Evolutionary conservation across 2,329 filamentous ascomycete genomes (phyloP).

Genomic region (Domatiomyces globalis): DNA sequence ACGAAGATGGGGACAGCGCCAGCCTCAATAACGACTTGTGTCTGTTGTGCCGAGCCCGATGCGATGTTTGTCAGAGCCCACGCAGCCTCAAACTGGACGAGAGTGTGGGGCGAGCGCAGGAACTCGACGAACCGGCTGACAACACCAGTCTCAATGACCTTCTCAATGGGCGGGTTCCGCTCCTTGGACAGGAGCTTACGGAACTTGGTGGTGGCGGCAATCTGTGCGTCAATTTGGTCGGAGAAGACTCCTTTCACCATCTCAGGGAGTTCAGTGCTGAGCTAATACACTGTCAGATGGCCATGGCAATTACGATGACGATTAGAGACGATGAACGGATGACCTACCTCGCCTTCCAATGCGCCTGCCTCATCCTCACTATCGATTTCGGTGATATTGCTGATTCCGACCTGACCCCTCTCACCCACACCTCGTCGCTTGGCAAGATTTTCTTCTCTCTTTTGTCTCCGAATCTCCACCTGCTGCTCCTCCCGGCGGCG

Average conservation of each 20-base stretch:
- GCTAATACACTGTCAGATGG: conserved; percentile 36
- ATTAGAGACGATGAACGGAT: neutral
- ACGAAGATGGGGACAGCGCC: conserved; percentile 98
- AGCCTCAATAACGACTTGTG: conserved; percentile 96
- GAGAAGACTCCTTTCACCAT: conserved; percentile 99
- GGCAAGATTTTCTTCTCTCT: conserved; percentile 96
- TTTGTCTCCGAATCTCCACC: conserved; percentile 96
- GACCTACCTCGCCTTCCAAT: conserved; percentile 85
- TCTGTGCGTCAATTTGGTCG: conserved; percentile 94
- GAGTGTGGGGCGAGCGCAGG: conserved; percentile 88
- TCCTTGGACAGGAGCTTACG: conserved; percentile 96
- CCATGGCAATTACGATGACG: conserved; percentile 11
- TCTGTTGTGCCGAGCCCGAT: conserved; percentile 90
- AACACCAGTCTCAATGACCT: conserved; percentile 97
- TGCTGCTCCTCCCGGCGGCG: conserved; percentile 97
- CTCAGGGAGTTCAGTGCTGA: conserved; percentile 93
- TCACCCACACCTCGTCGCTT: conserved; percentile 92
- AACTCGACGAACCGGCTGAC: conserved; percentile 97
- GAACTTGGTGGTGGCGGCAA: conserved; percentile 95
- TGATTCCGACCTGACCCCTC: conserved; percentile 38
- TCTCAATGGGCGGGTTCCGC: conserved; percentile 96
- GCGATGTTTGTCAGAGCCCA: conserved; percentile 99
- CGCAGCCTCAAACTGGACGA: conserved; percentile 97
- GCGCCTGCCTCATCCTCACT: conserved; percentile 89
- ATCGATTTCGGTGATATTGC: conserved; percentile 69